Evolutionary conservation across 345 rosid genomes (phyloP), one percentile per base, ranked within the genome.

Genomic region (Sisymbrium irio): DNA sequence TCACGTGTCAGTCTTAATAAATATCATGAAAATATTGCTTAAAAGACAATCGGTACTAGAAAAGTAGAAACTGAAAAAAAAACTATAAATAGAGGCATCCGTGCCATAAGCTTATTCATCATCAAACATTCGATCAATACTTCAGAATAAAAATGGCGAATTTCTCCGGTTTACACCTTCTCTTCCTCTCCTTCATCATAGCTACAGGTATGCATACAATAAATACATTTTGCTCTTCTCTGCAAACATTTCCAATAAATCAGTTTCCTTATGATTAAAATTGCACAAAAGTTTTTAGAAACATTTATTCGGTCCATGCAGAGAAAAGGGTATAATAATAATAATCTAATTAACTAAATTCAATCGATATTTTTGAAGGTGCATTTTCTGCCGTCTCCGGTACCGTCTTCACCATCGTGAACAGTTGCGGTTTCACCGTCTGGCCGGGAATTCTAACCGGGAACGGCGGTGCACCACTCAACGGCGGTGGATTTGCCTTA

Each of bases 371-470:
- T 7, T 22, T 57, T 65, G 35, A 25, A 66, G 78, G 78, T 6
- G 13, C 65, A 58, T 14, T 67, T 14, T 39, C 73, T 36, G 30
- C 36, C 17, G 78, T 75, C 19, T 75, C 73, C 39, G 68, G 68
- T 7, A 60, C 62, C 6, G 68, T 30, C 8, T 67, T 75, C 46
- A 67, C 62, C 62, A 4, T 75, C 35, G 8, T 4, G 11, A 75
- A 75, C 62, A 20, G n/a, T 0, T 75, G 73, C 20, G n/a, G 46
- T 4, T 77, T 3, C 82, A 82, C 86, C 0, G 69, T 89, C 30
- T 93, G 98, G 97, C 97, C 97, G 0, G 97, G 94, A 14, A 82
- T 89, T 28, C 85, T 91, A 42, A 80, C 90, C 25, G 92, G 85
- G 20, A 73, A 73, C 39, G 83, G 87, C 2, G n/a, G 87, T 1